These are phyloP conservation scores for Excoecaria agallocha DNA, from an alignment of 345 rosid species.

Conservation along the genomic window DNA sequence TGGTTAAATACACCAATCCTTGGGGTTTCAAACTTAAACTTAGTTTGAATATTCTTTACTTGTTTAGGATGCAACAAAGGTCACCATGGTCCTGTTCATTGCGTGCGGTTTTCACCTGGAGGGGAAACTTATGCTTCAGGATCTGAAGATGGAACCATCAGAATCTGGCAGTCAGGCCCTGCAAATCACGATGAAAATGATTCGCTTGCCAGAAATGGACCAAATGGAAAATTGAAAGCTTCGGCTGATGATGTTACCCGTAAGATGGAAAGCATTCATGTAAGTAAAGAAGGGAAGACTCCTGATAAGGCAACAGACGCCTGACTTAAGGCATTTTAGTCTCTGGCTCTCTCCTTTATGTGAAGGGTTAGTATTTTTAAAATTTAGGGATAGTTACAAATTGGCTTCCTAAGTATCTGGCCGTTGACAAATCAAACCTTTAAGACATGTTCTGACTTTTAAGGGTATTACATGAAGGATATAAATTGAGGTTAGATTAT, in stretches of 20 bases:
- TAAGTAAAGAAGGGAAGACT: slow-evolving; percentile 23
- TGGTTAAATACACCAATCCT: not conserved
- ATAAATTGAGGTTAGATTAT: no score
- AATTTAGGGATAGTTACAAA: no score
- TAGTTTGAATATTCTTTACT: no score
- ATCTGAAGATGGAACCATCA: slow-evolving; percentile 90
- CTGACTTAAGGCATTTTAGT: not conserved
- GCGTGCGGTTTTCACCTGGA: slow-evolving; percentile 87
- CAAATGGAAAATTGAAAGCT: slow-evolving; percentile 24
- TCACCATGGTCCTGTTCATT: slow-evolving; percentile 97
- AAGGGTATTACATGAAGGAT: no score
- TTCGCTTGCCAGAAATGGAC: slow-evolving; percentile 9
- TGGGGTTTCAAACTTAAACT: not conserved
- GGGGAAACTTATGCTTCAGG: slow-evolving; percentile 96
- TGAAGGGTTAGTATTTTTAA: not conserved
- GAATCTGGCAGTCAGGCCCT: slow-evolving; percentile 59
- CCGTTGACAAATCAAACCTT: no score
- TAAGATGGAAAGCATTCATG: slow-evolving; percentile 28
- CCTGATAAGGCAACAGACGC: slow-evolving; percentile 9
- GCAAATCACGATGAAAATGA: slow-evolving; percentile 23
- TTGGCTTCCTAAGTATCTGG: no score
- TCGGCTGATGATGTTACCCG: slow-evolving; percentile 24
- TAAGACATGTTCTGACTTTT: no score
- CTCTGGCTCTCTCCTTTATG: slow-evolving; percentile 6
- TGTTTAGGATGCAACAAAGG: slow-evolving; percentile 92